A percentile compares a stretch with the other conserved stretches of the same genome.
These are phyloP conservation scores for Annulohypoxylon nitens DNA, from an alignment of 495 filamentous ascomycete species.

Conservation along the genomic window DNA sequence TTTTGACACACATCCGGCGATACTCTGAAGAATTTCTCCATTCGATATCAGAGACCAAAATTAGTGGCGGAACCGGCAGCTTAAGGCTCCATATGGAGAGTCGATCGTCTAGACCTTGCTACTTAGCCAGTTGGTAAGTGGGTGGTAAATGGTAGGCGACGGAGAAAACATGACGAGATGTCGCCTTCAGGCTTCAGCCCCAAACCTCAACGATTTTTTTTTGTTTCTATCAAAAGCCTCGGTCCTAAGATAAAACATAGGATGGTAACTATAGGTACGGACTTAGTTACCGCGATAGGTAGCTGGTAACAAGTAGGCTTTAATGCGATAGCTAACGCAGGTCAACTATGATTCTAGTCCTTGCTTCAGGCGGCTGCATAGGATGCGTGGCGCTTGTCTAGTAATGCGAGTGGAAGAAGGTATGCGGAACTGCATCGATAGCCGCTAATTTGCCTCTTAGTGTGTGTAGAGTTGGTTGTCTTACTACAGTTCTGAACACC, in stretches of 20 bases:
- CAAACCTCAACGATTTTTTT: conserved; percentile 19
- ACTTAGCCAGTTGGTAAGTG: conserved; percentile 4
- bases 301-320: conserved; percentile 34
- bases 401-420: conserved; percentile 31
- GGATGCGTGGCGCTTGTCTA: conserved; percentile 26
- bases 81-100: conserved; percentile 22
- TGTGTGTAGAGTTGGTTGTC: conserved; percentile 31
- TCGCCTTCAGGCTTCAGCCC: conserved; percentile 14
- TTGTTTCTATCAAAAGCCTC: neutral
- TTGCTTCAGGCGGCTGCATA: conserved; percentile 19
- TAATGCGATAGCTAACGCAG: conserved; percentile 17
- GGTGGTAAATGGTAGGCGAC: conserved; percentile 17
- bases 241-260: conserved; percentile 17
- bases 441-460: conserved; percentile 12
- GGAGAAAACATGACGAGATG: conserved; percentile 8
- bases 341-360: conserved; percentile 6
- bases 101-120: conserved; percentile 13
- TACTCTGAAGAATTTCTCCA: conserved; percentile 7
- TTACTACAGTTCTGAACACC: conserved; percentile 38
- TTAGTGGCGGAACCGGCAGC: neutral
- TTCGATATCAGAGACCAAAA: neutral
- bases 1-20: conserved; percentile 14
- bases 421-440: conserved; percentile 17
- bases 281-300: conserved; percentile 43
- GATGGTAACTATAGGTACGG: conserved; percentile 27